Evolutionary conservation across 306 rosid species (phyloP).

Genomic region (Oemleria cerasiformis): DNA sequence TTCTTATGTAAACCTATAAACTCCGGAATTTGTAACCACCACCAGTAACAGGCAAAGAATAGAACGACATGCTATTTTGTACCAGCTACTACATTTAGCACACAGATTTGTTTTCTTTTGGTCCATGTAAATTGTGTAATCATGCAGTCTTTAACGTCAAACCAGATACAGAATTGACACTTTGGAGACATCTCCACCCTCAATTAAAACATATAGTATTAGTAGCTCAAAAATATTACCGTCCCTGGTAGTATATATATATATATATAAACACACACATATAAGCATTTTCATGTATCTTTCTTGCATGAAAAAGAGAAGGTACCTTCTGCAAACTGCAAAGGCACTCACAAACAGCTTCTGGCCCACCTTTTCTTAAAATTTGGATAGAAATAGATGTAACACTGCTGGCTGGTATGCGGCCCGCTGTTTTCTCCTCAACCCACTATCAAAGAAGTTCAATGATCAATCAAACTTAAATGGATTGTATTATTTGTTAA

Average conservation of each 20-base stretch:
- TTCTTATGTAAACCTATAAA: too few species aligned
- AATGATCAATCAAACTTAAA: slow-evolving; percentile 11
- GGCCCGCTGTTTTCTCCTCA: slow-evolving; percentile 84
- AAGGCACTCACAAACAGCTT: slow-evolving; percentile 70
- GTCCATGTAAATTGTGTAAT: neutral
- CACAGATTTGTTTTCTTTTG: neutral
- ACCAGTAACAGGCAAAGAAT: too few species aligned
- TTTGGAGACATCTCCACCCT: neutral
- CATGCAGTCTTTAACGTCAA: neutral
- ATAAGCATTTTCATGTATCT: neutral
- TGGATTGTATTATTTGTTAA: slow-evolving; percentile 10
- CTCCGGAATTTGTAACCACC: too few species aligned
- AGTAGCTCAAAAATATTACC: neutral
- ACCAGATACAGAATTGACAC: neutral
- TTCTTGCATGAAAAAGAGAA: neutral
- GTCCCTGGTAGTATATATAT: neutral
- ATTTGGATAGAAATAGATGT: slow-evolving; percentile 73
- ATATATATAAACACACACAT: too few species aligned
- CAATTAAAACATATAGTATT: neutral
- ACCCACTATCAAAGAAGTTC: slow-evolving; percentile 65
- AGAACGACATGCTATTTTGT: neutral
- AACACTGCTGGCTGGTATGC: slow-evolving; percentile 58
- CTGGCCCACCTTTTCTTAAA: slow-evolving; percentile 87
- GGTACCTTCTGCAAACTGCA: slow-evolving; percentile 75
- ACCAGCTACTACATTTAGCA: neutral